These are phyloP conservation scores for Penicillium soppii DNA, from an alignment of 495 filamentous ascomycete species.

Conservation along the genomic window DNA sequence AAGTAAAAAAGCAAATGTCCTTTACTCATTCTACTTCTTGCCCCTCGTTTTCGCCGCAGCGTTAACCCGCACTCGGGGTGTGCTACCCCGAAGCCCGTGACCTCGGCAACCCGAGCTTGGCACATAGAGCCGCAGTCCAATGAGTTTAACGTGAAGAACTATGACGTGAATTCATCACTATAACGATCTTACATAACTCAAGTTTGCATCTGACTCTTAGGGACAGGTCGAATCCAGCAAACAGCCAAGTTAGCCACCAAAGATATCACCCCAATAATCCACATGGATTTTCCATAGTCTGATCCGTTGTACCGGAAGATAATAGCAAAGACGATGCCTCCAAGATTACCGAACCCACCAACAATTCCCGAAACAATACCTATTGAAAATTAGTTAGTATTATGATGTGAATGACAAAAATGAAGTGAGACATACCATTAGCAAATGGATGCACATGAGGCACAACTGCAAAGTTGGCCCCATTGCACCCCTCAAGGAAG, in stretches of 20 bases:
- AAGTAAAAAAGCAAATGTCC: not conserved
- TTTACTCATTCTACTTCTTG: not conserved
- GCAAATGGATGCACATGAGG: conserved; percentile 81
- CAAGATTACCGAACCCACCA: conserved; percentile 79
- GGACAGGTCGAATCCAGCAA: conserved; percentile 71
- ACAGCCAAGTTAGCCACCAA: conserved; percentile 65
- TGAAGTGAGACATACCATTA: conserved; percentile 49
- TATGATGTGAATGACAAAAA: not conserved
- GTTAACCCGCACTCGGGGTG: conserved; percentile 27
- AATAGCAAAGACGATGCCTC: conserved; percentile 81
- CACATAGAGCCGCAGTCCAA: too few species aligned
- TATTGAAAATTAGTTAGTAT: conserved; percentile 18
- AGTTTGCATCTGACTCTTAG: conserved; percentile 30
- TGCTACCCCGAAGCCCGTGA: conserved; percentile 26
- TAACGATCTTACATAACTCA: too few species aligned
- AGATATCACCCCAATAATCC: conserved; percentile 79
- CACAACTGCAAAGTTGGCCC: conserved; percentile 80
- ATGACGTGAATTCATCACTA: too few species aligned
- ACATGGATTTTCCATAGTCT: conserved; percentile 67
- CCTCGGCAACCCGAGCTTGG: not conserved
- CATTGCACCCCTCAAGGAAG: conserved; percentile 83
- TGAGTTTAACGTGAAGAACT: too few species aligned
- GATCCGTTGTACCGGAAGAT: conserved; percentile 75
- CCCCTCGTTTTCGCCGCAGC: conserved; percentile 22
- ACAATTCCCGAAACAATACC: conserved; percentile 73